A percentile compares a stretch with the other conserved stretches of the same genome.
Conservation (phyloP, 768 basidiomycete genomes). For the Xerocomellus dryophilus region DNA sequence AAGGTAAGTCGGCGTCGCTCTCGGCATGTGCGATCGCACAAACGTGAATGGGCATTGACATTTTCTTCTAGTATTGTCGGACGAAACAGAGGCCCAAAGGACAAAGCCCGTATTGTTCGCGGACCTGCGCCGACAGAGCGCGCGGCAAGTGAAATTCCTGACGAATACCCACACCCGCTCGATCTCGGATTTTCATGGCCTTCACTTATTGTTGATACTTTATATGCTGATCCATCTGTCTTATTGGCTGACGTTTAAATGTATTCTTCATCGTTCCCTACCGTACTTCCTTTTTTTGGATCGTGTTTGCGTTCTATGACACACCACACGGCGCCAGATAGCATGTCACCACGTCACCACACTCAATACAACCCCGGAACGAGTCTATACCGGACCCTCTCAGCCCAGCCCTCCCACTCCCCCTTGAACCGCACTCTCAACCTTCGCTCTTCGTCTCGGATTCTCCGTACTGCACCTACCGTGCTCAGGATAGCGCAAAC, state of each 20-base stretch:
- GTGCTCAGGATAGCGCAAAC: slow-evolving; percentile 2
- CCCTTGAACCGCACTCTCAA: slow-evolving; percentile 14
- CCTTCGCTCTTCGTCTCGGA: slow-evolving; percentile 10
- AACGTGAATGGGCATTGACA: background rate
- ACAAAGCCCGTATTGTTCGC: slow-evolving; percentile 26
- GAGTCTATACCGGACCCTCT: slow-evolving; percentile 45
- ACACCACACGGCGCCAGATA: background rate
- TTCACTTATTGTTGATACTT: background rate
- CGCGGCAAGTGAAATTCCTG: slow-evolving; percentile 10
- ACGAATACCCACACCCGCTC: background rate
- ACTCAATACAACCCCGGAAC: slow-evolving; percentile 45
- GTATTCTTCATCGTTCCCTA: slow-evolving; percentile 1
- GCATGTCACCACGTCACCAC: background rate
- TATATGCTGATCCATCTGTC: background rate
- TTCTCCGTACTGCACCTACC: slow-evolving; percentile 8
- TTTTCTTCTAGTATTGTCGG: slow-evolving; percentile 21
- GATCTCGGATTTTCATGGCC: background rate
- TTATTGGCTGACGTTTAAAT: background rate
- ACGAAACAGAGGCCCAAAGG: slow-evolving; percentile 15
- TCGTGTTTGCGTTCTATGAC: background rate
- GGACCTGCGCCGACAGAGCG: slow-evolving; percentile 21
- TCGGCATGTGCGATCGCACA: background rate
- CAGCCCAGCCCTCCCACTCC: slow-evolving; percentile 38
- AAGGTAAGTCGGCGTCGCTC: slow-evolving; percentile 18
- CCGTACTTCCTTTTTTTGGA: background rate